Evolutionary conservation across 1,284 basidiomycete genomes (phyloP).

Genomic region (Trichosporon asahii): DNA sequence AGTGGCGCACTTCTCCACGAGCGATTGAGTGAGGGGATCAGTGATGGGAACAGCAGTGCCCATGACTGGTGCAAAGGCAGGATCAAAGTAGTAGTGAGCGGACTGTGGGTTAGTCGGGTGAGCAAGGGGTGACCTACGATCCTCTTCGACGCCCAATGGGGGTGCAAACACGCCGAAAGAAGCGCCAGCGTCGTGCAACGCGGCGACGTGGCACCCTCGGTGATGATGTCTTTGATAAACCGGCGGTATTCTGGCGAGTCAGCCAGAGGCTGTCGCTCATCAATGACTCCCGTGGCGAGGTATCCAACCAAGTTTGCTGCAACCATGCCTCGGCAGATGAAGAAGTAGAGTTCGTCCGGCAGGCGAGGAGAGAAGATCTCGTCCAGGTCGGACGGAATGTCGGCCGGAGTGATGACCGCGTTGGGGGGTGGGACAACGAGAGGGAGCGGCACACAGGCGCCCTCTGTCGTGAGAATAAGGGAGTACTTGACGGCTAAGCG

Average conservation of each 20-base stretch:
- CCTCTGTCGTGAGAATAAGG: conserved; percentile 85
- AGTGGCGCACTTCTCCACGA: conserved; percentile 81
- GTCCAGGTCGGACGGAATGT: conserved; percentile 86
- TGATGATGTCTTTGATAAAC: conserved; percentile 93
- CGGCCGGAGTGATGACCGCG: conserved; percentile 64
- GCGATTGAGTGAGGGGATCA: conserved; percentile 72
- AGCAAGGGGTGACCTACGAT: conserved; percentile 52
- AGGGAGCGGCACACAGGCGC: conserved; percentile 80
- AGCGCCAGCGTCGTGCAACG: conserved; percentile 85
- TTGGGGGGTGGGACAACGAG: conserved; percentile 61
- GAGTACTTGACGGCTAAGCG: conserved; percentile 90
- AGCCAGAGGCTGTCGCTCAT: conserved; percentile 86
- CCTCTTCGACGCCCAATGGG: conserved; percentile 69
- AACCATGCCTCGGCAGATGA: conserved; percentile 86
- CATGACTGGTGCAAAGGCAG: conserved; percentile 31
- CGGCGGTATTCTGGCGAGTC: conserved; percentile 90
- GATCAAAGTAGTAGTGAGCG: conserved; percentile 55
- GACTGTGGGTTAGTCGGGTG: conserved; percentile 29
- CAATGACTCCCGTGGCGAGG: conserved; percentile 74
- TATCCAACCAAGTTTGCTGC: conserved; percentile 83
- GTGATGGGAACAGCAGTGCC: conserved; percentile 62
- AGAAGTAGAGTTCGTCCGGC: conserved; percentile 95
- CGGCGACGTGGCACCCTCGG: conserved; percentile 85
- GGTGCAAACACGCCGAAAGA: conserved; percentile 69
- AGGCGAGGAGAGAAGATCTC: conserved; percentile 93